Base-by-base conservation (phyloP, 352 stramenopile genomes). In the Globisporangium alternatum region DNA sequence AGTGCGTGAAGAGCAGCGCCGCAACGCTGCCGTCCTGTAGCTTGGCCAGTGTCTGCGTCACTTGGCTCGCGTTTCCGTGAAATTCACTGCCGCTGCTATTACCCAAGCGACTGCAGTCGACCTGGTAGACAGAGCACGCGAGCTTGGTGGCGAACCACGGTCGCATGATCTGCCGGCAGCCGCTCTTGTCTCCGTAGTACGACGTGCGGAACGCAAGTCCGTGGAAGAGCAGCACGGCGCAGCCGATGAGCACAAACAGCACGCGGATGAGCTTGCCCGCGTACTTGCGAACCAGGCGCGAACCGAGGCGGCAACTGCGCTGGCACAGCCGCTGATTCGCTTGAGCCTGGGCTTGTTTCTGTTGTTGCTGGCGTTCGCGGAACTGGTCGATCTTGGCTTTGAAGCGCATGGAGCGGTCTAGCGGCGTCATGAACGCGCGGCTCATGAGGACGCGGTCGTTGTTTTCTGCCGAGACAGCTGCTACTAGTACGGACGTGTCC, bases 1-100 rank as follows among this genome's bases (percentile, higher is more conserved):
- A 89, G 63, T 88, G 80, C 21, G 65, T 72, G 44, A 89, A 77
- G 6, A 89, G 67, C 49, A 88, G 57, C 8, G 64, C 72, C 1
- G 45, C 62, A 39, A 83, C 64, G 35, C 67, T 77, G 25, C 19
- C 3, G 56, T 53, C 55, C 25, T 78, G 55, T 22, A 83, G 66
- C 33, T 81, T 67, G 3, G 30, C 48, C 0, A 79, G 59, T 56
- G 25, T 43, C 44, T 33, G 12, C 30, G 55, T 13, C 30, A 66
- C 39, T 39, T 69, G 21, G 17, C 28, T 62, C 30, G 37, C 41
- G 57, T 64, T 56, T 17, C 47, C 39, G 15, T n/a, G 44, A 25
- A 28, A 28, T 28, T 28, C 25, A 28, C 25, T 28, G 2, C 25
- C 25, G 25, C 2, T 28, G 25, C 25, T 28, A 28, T 28, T 12